Percentiles rank a stretch among this genome's conserved stretches.
Evolutionary conservation across 192 early-diverging fungal genomes (phyloP).

Genomic region (Podila horticola): DNA sequence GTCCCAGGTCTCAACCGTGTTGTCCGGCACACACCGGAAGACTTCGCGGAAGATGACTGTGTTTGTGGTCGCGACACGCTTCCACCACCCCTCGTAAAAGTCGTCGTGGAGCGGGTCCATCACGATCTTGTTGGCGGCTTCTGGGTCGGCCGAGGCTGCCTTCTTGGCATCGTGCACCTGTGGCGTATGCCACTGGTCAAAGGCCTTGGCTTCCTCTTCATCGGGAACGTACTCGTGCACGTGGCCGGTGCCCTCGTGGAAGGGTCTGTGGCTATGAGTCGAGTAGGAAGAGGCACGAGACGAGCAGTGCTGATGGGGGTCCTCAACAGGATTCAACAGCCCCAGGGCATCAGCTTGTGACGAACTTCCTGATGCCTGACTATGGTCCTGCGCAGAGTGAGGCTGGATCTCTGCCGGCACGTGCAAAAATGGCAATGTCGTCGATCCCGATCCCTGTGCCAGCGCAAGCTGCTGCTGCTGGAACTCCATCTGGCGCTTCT

Average conservation of each 20-base stretch:
- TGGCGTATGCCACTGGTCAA: conserved; percentile 13
- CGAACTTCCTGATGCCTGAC: too few relatives aligned
- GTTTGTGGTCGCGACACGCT: conserved; percentile 68
- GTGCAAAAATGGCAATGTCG: background rate
- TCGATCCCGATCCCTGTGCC: background rate
- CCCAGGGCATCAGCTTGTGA: too few relatives aligned
- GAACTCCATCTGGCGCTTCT: background rate
- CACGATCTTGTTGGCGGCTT: conserved; percentile 51
- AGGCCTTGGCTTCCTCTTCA: conserved; percentile 12
- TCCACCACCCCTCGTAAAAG: conserved; percentile 72
- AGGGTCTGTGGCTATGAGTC: background rate
- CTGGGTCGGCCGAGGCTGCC: conserved; percentile 22
- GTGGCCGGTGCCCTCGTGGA: conserved; percentile 10
- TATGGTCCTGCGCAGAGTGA: background rate
- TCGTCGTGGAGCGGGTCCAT: conserved; percentile 77
- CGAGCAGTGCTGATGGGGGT: background rate
- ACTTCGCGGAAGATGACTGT: conserved; percentile 76
- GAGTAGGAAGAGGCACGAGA: background rate
- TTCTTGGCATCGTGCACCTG: conserved; percentile 10
- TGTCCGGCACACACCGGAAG: conserved; percentile 89
- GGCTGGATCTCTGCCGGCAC: background rate
- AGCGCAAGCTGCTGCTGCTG: background rate
- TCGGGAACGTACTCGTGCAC: conserved; percentile 13
- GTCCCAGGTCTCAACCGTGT: conserved; percentile 67
- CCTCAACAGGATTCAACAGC: background rate